Evolutionary conservation across 1,139 yeast species (phyloP).

Genomic region (Candida sojae): DNA sequence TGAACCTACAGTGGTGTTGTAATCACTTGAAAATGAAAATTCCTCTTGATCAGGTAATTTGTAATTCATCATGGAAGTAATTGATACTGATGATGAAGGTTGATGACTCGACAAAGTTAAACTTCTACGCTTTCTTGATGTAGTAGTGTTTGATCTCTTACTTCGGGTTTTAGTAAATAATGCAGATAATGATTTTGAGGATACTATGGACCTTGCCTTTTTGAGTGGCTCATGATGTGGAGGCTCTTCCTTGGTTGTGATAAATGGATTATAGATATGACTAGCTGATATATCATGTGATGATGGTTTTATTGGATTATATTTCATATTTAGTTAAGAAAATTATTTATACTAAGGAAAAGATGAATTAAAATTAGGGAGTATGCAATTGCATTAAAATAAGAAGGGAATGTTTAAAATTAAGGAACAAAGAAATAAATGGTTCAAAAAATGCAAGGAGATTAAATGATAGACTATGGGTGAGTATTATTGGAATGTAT

Average conservation of each 20-base stretch:
- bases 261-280: conserved; percentile 23
- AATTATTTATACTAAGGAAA: not conserved
- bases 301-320: conserved; percentile 25
- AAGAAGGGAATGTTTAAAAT: not conserved
- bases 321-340: conserved; percentile 12
- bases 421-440: not conserved
- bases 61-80: not conserved
- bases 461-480: conserved; percentile 28
- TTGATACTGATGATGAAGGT: conserved; percentile 1
- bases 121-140: not conserved
- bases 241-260: not conserved
- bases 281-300: conserved; percentile 17
- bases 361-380: not conserved
- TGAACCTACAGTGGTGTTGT: not conserved
- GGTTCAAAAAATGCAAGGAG: conserved; percentile 7
- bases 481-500: conserved; percentile 16
- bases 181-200: conserved; percentile 14
- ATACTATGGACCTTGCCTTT: conserved; percentile 17
- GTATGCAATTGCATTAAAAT: conserved; percentile 1
- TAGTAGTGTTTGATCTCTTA: not conserved
- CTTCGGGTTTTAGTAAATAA: conserved; percentile 9
- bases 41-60: conserved; percentile 16
- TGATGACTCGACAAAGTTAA: not conserved
- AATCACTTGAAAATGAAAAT: conserved; percentile 17
- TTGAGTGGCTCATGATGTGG: conserved; percentile 11